These are phyloP conservation scores for Colletotrichum sublineola DNA, from an alignment of 2,329 filamentous ascomycete species.

Conservation along the genomic window DNA sequence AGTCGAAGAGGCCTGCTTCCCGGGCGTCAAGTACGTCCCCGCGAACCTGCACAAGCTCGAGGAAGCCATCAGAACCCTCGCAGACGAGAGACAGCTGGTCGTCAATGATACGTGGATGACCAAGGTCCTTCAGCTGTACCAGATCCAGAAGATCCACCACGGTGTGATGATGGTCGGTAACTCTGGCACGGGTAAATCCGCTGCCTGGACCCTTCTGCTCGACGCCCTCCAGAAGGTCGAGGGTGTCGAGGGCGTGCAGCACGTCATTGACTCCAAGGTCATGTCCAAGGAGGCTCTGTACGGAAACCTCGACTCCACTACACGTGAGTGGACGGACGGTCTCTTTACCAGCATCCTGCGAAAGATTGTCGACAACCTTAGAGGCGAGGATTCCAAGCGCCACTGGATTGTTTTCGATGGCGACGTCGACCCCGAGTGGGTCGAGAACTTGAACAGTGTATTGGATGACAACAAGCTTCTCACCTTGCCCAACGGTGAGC, in stretches of 20 bases:
- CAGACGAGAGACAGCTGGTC: conserved; percentile 86
- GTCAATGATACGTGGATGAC: conserved; percentile 97
- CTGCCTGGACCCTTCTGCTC: conserved; percentile 92
- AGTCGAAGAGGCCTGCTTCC: conserved; percentile 90
- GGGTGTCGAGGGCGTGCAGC: conserved; percentile 91
- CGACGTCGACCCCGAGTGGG: conserved; percentile 99
- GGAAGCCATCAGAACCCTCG: conserved; percentile 84
- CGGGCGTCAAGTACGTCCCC: conserved; percentile 91
- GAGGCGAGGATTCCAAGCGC: conserved; percentile 94
- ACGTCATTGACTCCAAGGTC: conserved; percentile 99
- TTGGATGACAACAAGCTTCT: conserved; percentile 99
- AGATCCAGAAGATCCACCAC: conserved; percentile 97
- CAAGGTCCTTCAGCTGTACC: conserved; percentile 95
- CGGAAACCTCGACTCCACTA: conserved; percentile 95
- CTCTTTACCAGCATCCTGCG: conserved; percentile 97
- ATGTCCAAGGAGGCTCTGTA: conserved; percentile 99
- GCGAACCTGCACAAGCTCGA: conserved; percentile 86
- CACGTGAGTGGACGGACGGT: conserved; percentile 98
- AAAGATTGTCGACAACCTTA: conserved; percentile 98
- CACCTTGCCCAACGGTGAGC: conserved; percentile 96
- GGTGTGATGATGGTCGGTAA: conserved; percentile 99
- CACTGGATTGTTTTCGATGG: conserved; percentile 99
- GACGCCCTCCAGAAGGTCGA: conserved; percentile 93
- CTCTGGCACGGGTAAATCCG: conserved; percentile 97
- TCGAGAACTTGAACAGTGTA: conserved; percentile 99